Evolutionary conservation across 108 stramenopile genomes (phyloP).

Genomic region (Craspedostauros australis): DNA sequence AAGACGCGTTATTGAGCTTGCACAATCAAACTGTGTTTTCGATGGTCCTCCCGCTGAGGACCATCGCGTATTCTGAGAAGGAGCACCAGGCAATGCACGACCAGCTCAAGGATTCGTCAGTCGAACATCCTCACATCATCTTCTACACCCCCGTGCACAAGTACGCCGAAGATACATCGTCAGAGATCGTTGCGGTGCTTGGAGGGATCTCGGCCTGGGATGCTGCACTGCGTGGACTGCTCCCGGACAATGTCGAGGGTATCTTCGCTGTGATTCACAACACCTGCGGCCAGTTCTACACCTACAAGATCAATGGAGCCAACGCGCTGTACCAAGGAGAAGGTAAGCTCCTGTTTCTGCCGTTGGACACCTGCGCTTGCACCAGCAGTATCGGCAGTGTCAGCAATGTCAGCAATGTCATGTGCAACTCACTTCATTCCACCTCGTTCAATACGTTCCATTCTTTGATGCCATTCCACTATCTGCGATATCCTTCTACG

Average conservation of each 20-base stretch:
- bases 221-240: not conserved
- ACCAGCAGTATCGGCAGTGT: no score
- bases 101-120: not conserved
- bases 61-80: not conserved
- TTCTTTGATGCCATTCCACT: no score
- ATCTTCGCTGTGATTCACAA: conserved; percentile 23
- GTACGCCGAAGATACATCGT: not conserved
- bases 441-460: no score
- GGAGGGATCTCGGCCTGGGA: conserved; percentile 5
- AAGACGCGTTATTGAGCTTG: not conserved
- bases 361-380: no score
- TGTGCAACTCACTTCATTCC: no score
- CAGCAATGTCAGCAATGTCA: no score
- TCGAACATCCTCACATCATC: conserved; percentile 1
- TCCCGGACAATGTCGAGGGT: no score
- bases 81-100: conserved; percentile 3
- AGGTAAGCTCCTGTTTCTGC: no score
- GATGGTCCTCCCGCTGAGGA: not conserved
- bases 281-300: conserved; percentile 27
- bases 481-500: no score
- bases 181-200: conserved; percentile 1
- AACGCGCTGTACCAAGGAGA: conserved; percentile 23
- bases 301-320: conserved; percentile 29
- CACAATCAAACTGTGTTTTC: not conserved
- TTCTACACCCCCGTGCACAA: not conserved